These are phyloP conservation scores for Fusarium paranaense DNA, from an alignment of 2,329 filamentous ascomycete species.

Conservation along the genomic window DNA sequence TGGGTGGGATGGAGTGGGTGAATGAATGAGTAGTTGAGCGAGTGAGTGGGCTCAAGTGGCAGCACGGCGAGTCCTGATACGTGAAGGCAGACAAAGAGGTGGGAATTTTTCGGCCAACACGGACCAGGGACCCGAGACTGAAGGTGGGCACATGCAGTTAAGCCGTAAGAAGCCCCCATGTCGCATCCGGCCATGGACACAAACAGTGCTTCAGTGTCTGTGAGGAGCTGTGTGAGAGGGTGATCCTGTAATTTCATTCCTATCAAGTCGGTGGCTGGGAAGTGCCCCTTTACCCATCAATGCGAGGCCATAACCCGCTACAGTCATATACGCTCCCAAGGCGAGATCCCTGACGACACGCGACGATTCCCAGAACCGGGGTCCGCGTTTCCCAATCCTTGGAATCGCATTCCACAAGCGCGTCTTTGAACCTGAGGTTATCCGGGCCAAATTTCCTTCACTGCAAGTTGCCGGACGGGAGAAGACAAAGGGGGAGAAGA, in stretches of 20 bases:
- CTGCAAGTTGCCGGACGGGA: conserved; percentile 2
- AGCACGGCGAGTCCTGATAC: conserved; percentile 17
- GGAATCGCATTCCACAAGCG: conserved; percentile 4
- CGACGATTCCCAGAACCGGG: conserved; percentile 32
- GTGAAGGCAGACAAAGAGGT: not conserved
- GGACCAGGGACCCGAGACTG: conserved; percentile 26
- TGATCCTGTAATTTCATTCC: not conserved
- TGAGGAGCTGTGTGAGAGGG: no score
- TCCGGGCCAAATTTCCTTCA: not conserved
- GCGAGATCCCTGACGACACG: conserved; percentile 32
- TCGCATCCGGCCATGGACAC: conserved; percentile 9
- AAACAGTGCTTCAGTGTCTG: not conserved
- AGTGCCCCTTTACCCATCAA: conserved; percentile 3
- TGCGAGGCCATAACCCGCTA: conserved; percentile 13
- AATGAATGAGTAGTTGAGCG: conserved; percentile 4
- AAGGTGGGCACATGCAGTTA: conserved; percentile 25
- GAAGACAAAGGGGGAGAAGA: not conserved
- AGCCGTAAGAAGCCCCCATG: not conserved
- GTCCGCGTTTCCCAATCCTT: conserved; percentile 20
- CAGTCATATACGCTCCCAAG: not conserved
- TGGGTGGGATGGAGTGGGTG: conserved; percentile 15
- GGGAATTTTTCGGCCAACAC: conserved; percentile 19
- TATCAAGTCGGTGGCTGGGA: conserved; percentile 17
- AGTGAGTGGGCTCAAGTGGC: conserved; percentile 19
- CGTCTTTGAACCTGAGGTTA: conserved; percentile 1